Conservation (phyloP, 805 yeast species). For the Teunomyces cretensis region DNA sequence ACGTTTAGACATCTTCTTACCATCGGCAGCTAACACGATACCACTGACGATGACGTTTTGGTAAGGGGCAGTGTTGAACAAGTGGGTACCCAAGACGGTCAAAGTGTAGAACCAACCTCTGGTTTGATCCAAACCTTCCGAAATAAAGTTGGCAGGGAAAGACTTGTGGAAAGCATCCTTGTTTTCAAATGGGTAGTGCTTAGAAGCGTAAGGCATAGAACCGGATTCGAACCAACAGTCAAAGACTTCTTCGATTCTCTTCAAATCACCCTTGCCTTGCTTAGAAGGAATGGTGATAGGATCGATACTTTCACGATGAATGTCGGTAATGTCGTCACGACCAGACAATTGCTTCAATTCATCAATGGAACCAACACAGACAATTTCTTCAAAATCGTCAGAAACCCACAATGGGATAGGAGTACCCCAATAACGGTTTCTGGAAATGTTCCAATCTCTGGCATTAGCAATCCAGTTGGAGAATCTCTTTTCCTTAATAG, state of each 20-base stretch:
- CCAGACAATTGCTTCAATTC: slow-evolving; percentile 88
- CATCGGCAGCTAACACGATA: slow-evolving; percentile 95
- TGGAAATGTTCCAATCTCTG: slow-evolving; percentile 97
- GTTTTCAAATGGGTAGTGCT: slow-evolving; percentile 94
- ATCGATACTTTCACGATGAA: slow-evolving; percentile 94
- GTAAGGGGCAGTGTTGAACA: slow-evolving; percentile 90
- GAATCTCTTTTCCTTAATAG: slow-evolving; percentile 91
- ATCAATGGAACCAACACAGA: slow-evolving; percentile 87
- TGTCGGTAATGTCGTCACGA: slow-evolving; percentile 72
- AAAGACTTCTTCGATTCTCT: slow-evolving; percentile 94
- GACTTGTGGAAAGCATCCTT: slow-evolving; percentile 64
- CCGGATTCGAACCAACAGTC: slow-evolving; percentile 99
- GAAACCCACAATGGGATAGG: slow-evolving; percentile 98
- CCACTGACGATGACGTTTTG: slow-evolving; percentile 95
- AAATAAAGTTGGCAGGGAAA: slow-evolving; percentile 96
- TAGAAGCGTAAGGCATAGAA: slow-evolving; percentile 96
- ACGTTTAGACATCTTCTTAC: slow-evolving; percentile 98
- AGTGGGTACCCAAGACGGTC: slow-evolving; percentile 91
- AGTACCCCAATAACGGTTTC: slow-evolving; percentile 99
- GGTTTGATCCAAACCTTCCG: slow-evolving; percentile 99
- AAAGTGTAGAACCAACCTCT: slow-evolving; percentile 99
- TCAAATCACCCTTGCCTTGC: slow-evolving; percentile 82
- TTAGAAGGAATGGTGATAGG: slow-evolving; percentile 89
- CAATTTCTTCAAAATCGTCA: slow-evolving; percentile 89
- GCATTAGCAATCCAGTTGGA: slow-evolving; percentile 98